Conservation (phyloP, 805 yeast species). For the Candida fluviatilis region DNA sequence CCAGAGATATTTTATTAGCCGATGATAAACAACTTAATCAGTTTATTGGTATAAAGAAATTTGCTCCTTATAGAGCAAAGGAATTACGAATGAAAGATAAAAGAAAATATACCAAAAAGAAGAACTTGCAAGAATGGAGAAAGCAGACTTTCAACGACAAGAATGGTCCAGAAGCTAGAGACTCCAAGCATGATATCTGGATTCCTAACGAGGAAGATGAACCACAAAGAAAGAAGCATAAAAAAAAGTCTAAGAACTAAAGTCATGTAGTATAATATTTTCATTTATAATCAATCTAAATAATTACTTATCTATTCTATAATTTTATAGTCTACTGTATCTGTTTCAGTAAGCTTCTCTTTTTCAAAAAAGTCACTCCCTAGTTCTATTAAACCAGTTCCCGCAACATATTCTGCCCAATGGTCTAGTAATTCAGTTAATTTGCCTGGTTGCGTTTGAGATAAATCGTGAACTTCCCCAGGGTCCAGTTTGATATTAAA, state of each 20-base stretch:
- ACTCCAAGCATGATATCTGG: slow-evolving; percentile 37
- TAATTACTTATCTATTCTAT: background rate
- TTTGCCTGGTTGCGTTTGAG: slow-evolving; percentile 29
- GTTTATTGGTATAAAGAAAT: slow-evolving; percentile 82
- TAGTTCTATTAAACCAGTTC: slow-evolving; percentile 43
- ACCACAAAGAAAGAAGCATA: slow-evolving; percentile 9
- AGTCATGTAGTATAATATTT: background rate
- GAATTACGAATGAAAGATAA: slow-evolving; percentile 73
- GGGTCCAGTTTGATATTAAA: slow-evolving; percentile 41
- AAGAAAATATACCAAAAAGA: slow-evolving; percentile 72
- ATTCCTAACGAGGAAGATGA: slow-evolving; percentile 24
- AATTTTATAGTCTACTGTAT: background rate
- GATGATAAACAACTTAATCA: slow-evolving; percentile 83
- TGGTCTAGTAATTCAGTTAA: slow-evolving; percentile 40
- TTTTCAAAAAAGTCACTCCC: slow-evolving; percentile 10
- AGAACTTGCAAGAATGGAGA: slow-evolving; percentile 86
- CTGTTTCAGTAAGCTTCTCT: background rate
- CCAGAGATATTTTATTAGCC: slow-evolving; percentile 85
- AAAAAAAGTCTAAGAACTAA: background rate
- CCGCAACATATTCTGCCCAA: slow-evolving; percentile 52
- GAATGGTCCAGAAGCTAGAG: slow-evolving; percentile 40
- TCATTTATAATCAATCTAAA: background rate
- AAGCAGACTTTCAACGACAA: slow-evolving; percentile 68
- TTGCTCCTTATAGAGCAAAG: slow-evolving; percentile 85
- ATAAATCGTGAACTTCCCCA: slow-evolving; percentile 49